A percentile compares a stretch with the other conserved stretches of the same genome.
These are phyloP conservation scores for Euphorbia tirucalli DNA, from an alignment of 345 rosid species.

Conservation along the genomic window DNA sequence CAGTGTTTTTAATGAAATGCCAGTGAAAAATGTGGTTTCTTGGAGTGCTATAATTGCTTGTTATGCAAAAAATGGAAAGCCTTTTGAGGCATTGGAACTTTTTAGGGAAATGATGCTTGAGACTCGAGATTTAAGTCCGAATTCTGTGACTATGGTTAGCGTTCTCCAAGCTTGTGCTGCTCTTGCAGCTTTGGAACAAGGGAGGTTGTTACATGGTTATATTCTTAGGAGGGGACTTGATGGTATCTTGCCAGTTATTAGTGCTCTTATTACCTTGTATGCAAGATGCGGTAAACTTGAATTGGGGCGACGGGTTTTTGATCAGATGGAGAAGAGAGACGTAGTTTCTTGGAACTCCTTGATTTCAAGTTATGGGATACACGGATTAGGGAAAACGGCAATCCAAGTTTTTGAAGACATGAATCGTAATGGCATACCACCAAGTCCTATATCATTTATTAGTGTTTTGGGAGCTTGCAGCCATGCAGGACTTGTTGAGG, in stretches of 20 bases:
- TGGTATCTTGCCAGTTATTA: slow-evolving; percentile 23
- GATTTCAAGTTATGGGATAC: slow-evolving; percentile 33
- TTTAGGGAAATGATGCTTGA: slow-evolving; percentile 29
- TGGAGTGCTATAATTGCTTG: slow-evolving; percentile 40
- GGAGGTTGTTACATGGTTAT: slow-evolving; percentile 43
- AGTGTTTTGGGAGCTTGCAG: slow-evolving; percentile 33
- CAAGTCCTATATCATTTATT: slow-evolving; percentile 25
- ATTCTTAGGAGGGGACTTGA: slow-evolving; percentile 31
- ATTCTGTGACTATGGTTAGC: slow-evolving; percentile 34
- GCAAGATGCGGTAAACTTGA: slow-evolving; percentile 30
- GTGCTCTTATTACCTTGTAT: slow-evolving; percentile 31
- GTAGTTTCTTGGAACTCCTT: slow-evolving; percentile 31
- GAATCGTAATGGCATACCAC: slow-evolving; percentile 14
- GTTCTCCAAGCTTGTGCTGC: slow-evolving; percentile 43
- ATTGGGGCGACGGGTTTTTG: slow-evolving; percentile 24
- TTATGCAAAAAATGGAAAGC: slow-evolving; percentile 18
- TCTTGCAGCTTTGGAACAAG: slow-evolving; percentile 38
- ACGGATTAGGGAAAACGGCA: slow-evolving; percentile 31
- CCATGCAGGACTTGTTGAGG: slow-evolving; percentile 30
- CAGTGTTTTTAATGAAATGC: slow-evolving; percentile 25
- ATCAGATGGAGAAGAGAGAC: slow-evolving; percentile 22
- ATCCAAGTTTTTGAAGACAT: slow-evolving; percentile 26
- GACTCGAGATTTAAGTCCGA: slow-evolving; percentile 23
- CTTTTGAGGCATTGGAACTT: slow-evolving; percentile 27
- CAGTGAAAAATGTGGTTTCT: slow-evolving; percentile 30